Percentiles rank a stretch among this genome's conserved stretches.
Evolutionary conservation across 1,284 basidiomycete genomes (phyloP).

Genomic region (Ustilago xerochloae): DNA sequence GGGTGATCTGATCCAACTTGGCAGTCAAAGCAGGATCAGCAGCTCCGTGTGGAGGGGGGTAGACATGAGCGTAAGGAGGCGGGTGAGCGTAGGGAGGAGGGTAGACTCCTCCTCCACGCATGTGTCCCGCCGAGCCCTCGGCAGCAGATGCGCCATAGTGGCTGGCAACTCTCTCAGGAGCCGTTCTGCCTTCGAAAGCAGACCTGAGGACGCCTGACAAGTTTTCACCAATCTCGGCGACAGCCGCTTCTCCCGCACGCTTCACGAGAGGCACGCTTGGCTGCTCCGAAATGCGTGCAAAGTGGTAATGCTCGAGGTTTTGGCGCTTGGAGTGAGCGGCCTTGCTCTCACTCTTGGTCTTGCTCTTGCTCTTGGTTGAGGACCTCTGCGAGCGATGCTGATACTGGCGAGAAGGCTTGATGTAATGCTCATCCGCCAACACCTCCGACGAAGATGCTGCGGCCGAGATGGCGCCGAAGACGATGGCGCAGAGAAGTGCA

Average conservation of each 20-base stretch:
- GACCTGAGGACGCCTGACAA: neutral
- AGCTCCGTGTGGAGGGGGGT: neutral
- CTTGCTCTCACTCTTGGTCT: slow-evolving; percentile 4
- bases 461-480: slow-evolving; percentile 41
- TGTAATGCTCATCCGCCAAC: slow-evolving; percentile 9
- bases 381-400: neutral
- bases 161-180: slow-evolving; percentile 1
- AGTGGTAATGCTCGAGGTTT: slow-evolving; percentile 1
- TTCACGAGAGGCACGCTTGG: neutral
- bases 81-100: slow-evolving; percentile 6
- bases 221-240: neutral
- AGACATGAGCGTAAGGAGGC: neutral
- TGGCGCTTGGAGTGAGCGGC: neutral
- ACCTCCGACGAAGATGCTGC: slow-evolving; percentile 28
- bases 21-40: slow-evolving; percentile 2
- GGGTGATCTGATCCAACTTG: neutral
- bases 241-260: neutral
- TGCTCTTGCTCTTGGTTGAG: neutral
- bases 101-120: slow-evolving; percentile 1
- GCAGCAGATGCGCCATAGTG: neutral
- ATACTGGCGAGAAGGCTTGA: neutral
- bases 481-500: slow-evolving; percentile 30
- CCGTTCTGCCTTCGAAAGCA: neutral
- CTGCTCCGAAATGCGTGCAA: neutral
- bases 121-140: neutral